phyloP scores from a whole-genome alignment of 2,329 filamentous ascomycete species.

The Septoria petroselini region DNA sequence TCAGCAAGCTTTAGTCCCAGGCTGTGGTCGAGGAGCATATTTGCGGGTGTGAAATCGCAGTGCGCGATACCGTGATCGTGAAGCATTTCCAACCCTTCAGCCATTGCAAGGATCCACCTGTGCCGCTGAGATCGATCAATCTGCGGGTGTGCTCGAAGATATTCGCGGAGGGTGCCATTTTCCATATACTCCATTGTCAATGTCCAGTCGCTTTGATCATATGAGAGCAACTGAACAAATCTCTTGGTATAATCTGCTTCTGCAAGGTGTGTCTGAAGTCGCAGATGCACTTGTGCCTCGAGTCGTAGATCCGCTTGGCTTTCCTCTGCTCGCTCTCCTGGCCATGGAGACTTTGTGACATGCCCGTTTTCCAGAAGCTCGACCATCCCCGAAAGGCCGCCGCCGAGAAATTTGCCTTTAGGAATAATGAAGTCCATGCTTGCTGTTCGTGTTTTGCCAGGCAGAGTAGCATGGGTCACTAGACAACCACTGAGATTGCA shows the following conservation, averaged over 20 bases:
- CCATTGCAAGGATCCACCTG: slow-evolving; percentile 2
- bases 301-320: not conserved
- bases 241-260: not conserved
- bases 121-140: not conserved
- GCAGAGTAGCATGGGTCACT: not conserved
- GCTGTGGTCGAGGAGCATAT: slow-evolving; percentile 10
- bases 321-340: not conserved
- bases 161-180: slow-evolving; percentile 1
- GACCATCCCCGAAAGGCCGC: slow-evolving; percentile 1
- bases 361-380: not conserved
- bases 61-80: not conserved
- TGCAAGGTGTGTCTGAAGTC: not conserved
- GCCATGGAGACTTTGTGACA: slow-evolving; percentile 4
- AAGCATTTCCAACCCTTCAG: slow-evolving; percentile 9
- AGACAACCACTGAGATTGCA: not conserved
- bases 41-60: slow-evolving; percentile 5
- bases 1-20: slow-evolving; percentile 6
- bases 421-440: not conserved
- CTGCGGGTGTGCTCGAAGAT: slow-evolving; percentile 3
- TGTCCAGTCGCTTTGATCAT: not conserved
- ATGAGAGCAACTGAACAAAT: slow-evolving; percentile 1
- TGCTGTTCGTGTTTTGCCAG: not conserved
- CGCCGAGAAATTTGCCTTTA: slow-evolving; percentile 6
- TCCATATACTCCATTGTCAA: slow-evolving; percentile 2
- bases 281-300: not conserved